phyloP scores from a whole-genome alignment of 2,329 filamentous ascomycete species.

The Atkinsonella hypoxylon region DNA sequence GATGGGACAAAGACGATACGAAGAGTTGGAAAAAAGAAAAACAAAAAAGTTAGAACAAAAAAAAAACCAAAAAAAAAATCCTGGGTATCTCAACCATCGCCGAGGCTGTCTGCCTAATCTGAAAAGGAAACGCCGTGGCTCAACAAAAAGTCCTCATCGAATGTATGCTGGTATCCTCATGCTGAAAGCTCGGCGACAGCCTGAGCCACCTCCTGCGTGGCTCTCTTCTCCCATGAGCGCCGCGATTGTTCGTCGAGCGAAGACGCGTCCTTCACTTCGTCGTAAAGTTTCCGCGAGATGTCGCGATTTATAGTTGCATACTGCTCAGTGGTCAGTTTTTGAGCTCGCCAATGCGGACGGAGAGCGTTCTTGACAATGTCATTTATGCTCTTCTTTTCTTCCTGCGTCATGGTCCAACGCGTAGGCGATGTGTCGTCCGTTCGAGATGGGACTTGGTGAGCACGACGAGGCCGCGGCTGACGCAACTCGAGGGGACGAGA shows the following conservation, averaged over 20 bases:
- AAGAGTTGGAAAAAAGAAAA: neutral
- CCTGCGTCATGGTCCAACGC: slow-evolving; percentile 55
- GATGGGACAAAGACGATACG: slow-evolving; percentile 12
- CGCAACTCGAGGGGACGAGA: slow-evolving; percentile 33
- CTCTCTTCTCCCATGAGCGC: slow-evolving; percentile 63
- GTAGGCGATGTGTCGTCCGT: slow-evolving; percentile 58
- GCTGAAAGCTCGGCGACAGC: slow-evolving; percentile 50
- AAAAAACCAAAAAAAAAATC: neutral
- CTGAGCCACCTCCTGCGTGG: slow-evolving; percentile 64
- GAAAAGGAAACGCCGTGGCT: slow-evolving; percentile 18
- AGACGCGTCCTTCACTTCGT: slow-evolving; percentile 42
- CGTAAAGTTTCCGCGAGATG: slow-evolving; percentile 81
- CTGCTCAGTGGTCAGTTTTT: slow-evolving; percentile 73
- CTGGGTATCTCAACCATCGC: slow-evolving; percentile 21
- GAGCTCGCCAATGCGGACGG: slow-evolving; percentile 70
- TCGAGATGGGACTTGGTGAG: slow-evolving; percentile 28
- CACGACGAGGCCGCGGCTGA: slow-evolving; percentile 39
- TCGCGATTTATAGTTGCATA: slow-evolving; percentile 88
- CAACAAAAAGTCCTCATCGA: slow-evolving; percentile 15
- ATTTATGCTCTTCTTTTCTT: slow-evolving; percentile 80
- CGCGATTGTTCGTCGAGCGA: slow-evolving; percentile 53
- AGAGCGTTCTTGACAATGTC: slow-evolving; percentile 76
- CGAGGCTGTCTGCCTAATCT: neutral
- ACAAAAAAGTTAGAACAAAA: neutral
- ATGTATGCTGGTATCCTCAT: slow-evolving; percentile 21